Evolutionary conservation across 305 asterid genomes (phyloP), one percentile per base, ranked within the genome.

Genomic region (Fraxinus sp.): DNA sequence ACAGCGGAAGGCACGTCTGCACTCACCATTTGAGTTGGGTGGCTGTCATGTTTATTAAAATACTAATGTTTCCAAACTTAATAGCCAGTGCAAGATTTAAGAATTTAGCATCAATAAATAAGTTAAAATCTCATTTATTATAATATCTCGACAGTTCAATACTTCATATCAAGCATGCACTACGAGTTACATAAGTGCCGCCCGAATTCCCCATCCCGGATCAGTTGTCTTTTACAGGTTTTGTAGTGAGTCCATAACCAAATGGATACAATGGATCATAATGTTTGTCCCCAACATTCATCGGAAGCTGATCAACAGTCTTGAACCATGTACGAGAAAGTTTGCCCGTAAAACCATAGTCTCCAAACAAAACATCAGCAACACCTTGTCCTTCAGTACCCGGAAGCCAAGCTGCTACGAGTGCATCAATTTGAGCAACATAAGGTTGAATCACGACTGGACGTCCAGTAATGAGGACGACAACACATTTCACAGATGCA

Each of bases 391-490:
- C 93, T 84, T 90, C 92, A 0, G 91, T 85, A 14, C 94, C 95
- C 5, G 92, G 94, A 32, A 90, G 85, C 96, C 96, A 92, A 70
- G 96, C 94, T 4, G 93, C 94, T 22, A 92, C 92, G 46, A 92
- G 89, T 24, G 90, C 94, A 35, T 92, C 91, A 3, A 92, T 84
- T 77, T 83, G 84, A 33, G 83, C 82, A 46, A 92, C 81, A 33
- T 92, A 90, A 0, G 91, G 94, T 74, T 87, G 84, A 59, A 92
- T 82, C 83, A 90, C 89, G 1, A 90, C 87, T 0, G 93, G 96
- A 5, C 96, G 90, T 7, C 96, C 96, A 0, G 91, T 88, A 78
- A 89, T 70, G 14, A 92, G 86, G 72, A 92, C 85, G 8, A 92
- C 94, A 0, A 87, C 88, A 37, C 96, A 92, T 85, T 82, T 90